Evolutionary conservation across 2,329 filamentous ascomycete genomes (phyloP).

Genomic region (Penicillium sp.): DNA sequence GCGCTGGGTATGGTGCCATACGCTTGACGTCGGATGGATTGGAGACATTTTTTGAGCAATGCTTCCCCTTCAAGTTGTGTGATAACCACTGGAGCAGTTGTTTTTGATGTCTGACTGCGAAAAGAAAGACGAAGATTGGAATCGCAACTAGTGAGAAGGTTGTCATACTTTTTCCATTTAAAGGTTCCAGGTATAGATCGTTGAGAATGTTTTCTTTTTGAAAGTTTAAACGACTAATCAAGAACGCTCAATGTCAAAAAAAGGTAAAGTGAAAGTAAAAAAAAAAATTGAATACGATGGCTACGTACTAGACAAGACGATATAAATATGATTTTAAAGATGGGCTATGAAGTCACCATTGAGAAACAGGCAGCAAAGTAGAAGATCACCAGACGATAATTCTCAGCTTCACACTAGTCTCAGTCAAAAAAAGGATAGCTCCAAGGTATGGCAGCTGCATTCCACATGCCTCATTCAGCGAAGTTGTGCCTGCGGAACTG

Average conservation of each 20-base stretch:
- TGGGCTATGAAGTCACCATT: conserved; percentile 15
- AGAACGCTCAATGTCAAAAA: not conserved
- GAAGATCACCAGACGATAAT: conserved; percentile 23
- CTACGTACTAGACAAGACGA: not conserved
- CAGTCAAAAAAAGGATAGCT: conserved; percentile 16
- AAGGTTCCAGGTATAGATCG: not conserved
- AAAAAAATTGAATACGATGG: not conserved
- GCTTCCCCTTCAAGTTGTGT: not conserved
- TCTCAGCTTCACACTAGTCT: conserved; percentile 13
- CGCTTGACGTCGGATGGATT: conserved; percentile 31
- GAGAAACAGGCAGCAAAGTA: conserved; percentile 16
- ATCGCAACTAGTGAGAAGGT: conserved; percentile 31
- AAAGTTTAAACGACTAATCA: conserved; percentile 1
- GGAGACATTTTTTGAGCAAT: conserved; percentile 7
- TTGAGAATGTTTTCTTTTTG: not conserved
- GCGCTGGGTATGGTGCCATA: conserved; percentile 40
- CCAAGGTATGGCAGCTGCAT: conserved; percentile 16
- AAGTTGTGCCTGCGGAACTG: conserved; percentile 15
- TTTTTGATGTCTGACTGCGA: conserved; percentile 30
- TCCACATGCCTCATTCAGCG: conserved; percentile 24
- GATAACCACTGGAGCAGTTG: conserved; percentile 15
- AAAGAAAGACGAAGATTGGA: conserved; percentile 31
- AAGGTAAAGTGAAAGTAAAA: not conserved
- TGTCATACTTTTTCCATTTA: conserved; percentile 33
- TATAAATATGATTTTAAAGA: conserved; percentile 20